Evolutionary conservation across 2,329 filamentous ascomycete species (phyloP).

Genomic region (Trichoderma gracile): DNA sequence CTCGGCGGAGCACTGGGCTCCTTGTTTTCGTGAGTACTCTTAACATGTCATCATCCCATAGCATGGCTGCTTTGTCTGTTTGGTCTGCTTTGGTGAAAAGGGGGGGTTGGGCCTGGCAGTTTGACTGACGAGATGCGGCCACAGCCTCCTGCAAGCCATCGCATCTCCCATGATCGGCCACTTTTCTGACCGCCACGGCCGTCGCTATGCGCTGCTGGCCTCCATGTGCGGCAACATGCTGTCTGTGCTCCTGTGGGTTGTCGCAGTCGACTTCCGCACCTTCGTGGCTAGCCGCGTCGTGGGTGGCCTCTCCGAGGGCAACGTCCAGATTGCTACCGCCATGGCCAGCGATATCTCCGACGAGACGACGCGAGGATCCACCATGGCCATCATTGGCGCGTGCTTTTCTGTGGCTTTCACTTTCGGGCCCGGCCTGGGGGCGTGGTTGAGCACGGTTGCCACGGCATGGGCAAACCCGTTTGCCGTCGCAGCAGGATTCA

Average conservation of each 20-base stretch:
- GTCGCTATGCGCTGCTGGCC: constrained; percentile 80
- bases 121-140: neutral
- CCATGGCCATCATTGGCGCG: constrained; percentile 93
- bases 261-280: constrained; percentile 89
- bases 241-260: constrained; percentile 91
- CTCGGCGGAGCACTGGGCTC: constrained; percentile 92
- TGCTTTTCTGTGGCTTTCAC: constrained; percentile 98
- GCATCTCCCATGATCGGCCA: constrained; percentile 88
- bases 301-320: constrained; percentile 92
- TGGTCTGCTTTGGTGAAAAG: neutral
- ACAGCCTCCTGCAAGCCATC: constrained; percentile 81
- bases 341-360: constrained; percentile 97
- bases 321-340: constrained; percentile 92
- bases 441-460: constrained; percentile 75
- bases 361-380: constrained; percentile 77
- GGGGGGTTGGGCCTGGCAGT: neutral
- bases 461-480: constrained; percentile 88
- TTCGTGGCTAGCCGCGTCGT: constrained; percentile 93
- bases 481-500: constrained; percentile 86
- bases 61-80: neutral
- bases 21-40: constrained; percentile 66
- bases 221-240: constrained; percentile 93
- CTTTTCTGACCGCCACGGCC: constrained; percentile 85
- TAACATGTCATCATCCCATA: neutral
- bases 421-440: constrained; percentile 89